These are phyloP conservation scores for Boletus eberwhitei DNA, from an alignment of 768 basidiomycete genomes.

Conservation along the genomic window DNA sequence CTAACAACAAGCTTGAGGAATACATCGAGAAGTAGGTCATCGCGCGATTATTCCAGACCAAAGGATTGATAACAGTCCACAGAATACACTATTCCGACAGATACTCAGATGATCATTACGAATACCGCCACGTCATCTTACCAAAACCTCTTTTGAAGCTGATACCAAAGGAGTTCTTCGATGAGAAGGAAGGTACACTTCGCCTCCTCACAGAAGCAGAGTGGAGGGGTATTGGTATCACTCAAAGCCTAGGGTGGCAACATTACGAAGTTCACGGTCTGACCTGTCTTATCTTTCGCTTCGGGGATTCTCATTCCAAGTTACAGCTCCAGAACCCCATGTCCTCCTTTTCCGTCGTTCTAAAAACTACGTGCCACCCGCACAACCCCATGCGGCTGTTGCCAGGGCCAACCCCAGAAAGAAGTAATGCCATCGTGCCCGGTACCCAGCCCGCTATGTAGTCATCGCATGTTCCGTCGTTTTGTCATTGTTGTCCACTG, in stretches of 20 bases:
- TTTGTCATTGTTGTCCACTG: constrained; percentile 18
- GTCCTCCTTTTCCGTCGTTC: constrained; percentile 88
- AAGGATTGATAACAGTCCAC: constrained; percentile 11
- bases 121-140: constrained; percentile 96
- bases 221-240: constrained; percentile 96
- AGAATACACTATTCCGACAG: constrained; percentile 91
- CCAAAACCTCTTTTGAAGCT: constrained; percentile 93
- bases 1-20: constrained; percentile 59
- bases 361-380: constrained; percentile 60
- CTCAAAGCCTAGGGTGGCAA: constrained; percentile 95
- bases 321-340: constrained; percentile 83
- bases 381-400: constrained; percentile 40
- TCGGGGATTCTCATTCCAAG: constrained; percentile 11
- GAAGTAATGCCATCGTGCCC: constrained; percentile 31
- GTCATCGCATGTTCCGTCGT: constrained; percentile 21
- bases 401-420: constrained; percentile 41
- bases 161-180: constrained; percentile 84
- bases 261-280: constrained; percentile 96
- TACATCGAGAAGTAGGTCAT: constrained; percentile 69
- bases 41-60: constrained; percentile 12
- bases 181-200: constrained; percentile 72
- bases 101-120: constrained; percentile 88
- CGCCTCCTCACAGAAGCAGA: constrained; percentile 83
- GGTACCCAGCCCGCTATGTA: constrained; percentile 11
- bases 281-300: constrained; percentile 13